Evolutionary conservation across 2,329 filamentous ascomycete species (phyloP).

Genomic region (Alternaria gaisen): DNA sequence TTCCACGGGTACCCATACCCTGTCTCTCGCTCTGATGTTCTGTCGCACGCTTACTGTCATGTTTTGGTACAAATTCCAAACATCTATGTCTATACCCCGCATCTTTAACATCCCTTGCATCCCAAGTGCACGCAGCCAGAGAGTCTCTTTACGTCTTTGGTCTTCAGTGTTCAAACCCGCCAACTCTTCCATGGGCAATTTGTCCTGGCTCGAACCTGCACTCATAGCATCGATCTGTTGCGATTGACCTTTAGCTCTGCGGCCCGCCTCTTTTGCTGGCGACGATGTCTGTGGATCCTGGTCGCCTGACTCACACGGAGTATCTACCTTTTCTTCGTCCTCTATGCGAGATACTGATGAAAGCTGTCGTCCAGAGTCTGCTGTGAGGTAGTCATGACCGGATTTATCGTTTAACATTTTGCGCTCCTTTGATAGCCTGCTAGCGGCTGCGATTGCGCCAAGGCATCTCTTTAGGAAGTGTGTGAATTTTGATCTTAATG

Average conservation of each 20-base stretch:
- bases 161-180: not conserved
- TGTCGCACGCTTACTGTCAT: no score
- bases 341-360: not conserved
- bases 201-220: not conserved
- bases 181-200: not conserved
- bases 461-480: no score
- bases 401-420: not conserved
- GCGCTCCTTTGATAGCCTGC: not conserved
- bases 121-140: no score
- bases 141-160: not conserved
- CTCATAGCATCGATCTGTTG: not conserved
- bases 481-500: not conserved
- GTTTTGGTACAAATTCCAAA: not conserved
- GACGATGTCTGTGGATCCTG: not conserved
- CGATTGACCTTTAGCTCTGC: not conserved
- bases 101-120: no score
- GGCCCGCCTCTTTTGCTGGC: not conserved
- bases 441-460: not conserved
- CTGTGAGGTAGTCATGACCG: not conserved
- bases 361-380: not conserved
- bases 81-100: not conserved
- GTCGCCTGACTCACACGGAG: not conserved
- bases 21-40: no score
- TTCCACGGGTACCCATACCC: no score
- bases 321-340: not conserved